A percentile compares a stretch with the other conserved stretches of the same genome.
Evolutionary conservation across 2,329 filamentous ascomycete species (phyloP).

Genomic region (Colletotrichum endophyticum): DNA sequence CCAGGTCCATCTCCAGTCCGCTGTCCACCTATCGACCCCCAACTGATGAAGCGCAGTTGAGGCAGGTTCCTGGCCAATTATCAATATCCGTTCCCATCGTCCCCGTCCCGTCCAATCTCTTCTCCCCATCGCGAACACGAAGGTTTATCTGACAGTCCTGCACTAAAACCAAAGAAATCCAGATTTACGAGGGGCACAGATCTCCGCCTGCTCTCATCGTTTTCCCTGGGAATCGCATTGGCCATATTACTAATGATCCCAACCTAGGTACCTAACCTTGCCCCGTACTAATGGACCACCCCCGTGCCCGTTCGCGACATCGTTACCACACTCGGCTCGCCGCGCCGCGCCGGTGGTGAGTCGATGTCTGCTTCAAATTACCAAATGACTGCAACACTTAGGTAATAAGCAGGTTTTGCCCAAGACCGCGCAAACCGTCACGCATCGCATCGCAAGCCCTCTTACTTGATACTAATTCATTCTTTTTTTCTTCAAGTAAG

Average conservation of each 20-base stretch:
- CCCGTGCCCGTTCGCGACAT: neutral
- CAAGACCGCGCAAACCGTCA: neutral
- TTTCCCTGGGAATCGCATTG: neutral
- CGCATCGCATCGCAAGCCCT: neutral
- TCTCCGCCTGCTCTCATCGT: neutral
- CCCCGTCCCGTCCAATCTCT: neutral
- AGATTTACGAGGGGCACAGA: neutral
- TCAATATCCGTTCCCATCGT: neutral
- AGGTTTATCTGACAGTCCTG: neutral
- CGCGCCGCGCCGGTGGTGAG: neutral
- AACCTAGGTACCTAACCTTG: neutral
- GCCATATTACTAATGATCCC: neutral
- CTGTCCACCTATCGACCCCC: neutral
- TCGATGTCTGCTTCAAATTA: neutral
- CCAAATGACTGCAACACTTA: neutral
- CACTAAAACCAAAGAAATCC: neutral
- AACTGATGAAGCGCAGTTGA: neutral
- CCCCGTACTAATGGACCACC: neutral
- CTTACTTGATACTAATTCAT: neutral
- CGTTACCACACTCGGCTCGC: neutral
- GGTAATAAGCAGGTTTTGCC: neutral
- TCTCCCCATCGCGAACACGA: neutral
- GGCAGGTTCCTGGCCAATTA: neutral
- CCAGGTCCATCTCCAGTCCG: neutral
- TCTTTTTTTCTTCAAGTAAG: neutral